Evolutionary conservation across 495 filamentous ascomycete genomes (phyloP), one percentile per base, ranked within the genome.

Genomic region (Xylaria castorea): DNA sequence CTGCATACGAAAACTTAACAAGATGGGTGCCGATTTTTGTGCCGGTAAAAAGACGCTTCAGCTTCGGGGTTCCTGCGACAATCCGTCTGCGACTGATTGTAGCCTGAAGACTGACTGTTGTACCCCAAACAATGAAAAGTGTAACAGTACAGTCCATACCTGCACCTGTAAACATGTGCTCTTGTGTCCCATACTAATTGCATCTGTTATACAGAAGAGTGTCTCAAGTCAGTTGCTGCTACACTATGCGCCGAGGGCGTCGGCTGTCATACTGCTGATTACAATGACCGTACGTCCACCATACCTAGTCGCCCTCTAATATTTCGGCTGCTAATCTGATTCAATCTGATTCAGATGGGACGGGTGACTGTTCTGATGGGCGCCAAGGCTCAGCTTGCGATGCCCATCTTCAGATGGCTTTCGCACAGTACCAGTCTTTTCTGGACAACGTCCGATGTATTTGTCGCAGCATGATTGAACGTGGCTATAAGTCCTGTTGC

Each of bases 391-490:
- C 60, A 50, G 69, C 69, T 30, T 71, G 69, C 27, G 62, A 65
- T 42, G 62, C 69, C 2, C 69, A 71, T 44, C 58, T 71, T 22
- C 22, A 40, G 44, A 55, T 36, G 69, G 69, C 69, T 55, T 71
- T 71, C 34, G 60, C 50, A 18, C 69, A 55, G 46, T 71, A 71
- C 32, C 40, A 53, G 40, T 62, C 69, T n/a, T 71, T 64, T 38
- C 57, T 71, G 40, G 69, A 71, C 12, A 53, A 51, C 20, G 69
- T 65, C 11, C 40, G 69, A 40, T 71, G 69, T 42, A 71, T 71
- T 44, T 71, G 69, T 32, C 69, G 60, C 12, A 66, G 44, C 60
- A 63, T 71, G 58, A 62, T 71, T 32, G 69, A 71, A 18, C 69
- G 69, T 65, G 69, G 69, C 20, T 68, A 55, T 36, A 68, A 55